These are phyloP conservation scores for Aspergillus tanneri DNA, from an alignment of 2,329 filamentous ascomycete genomes.

Conservation along the genomic window DNA sequence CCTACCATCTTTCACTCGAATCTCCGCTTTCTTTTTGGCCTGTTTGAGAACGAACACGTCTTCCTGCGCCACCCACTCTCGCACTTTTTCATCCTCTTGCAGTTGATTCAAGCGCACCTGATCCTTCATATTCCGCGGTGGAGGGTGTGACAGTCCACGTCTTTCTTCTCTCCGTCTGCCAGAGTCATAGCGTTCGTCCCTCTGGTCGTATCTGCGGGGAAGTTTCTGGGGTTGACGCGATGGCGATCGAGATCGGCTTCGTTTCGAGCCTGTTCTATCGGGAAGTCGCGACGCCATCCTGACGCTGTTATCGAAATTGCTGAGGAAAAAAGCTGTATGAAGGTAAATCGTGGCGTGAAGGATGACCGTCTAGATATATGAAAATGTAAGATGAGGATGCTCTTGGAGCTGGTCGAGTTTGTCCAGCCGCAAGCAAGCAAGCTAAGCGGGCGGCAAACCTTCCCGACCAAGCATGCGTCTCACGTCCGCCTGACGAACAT, in stretches of 20 bases:
- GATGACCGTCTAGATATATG: not conserved
- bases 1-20: constrained; percentile 85
- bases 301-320: constrained; percentile 29
- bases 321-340: not conserved
- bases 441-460: constrained; percentile 26
- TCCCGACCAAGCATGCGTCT: constrained; percentile 5
- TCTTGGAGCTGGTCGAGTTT: constrained; percentile 13
- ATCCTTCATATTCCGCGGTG: constrained; percentile 40
- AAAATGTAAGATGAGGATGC: not conserved
- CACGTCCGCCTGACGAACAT: constrained; percentile 14
- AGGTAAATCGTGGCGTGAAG: not conserved
- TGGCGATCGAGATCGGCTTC: constrained; percentile 45
- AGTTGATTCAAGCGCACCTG: constrained; percentile 53
- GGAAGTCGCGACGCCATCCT: constrained; percentile 36
- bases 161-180: constrained; percentile 21
- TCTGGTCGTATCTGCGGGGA: constrained; percentile 35
- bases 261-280: constrained; percentile 37
- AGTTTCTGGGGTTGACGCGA: constrained; percentile 41
- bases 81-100: constrained; percentile 74
- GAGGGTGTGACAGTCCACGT: constrained; percentile 22
- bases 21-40: constrained; percentile 95
- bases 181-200: constrained; percentile 28
- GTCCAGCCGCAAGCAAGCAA: constrained; percentile 19
- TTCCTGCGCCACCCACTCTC: constrained; percentile 87
- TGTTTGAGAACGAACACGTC: constrained; percentile 95